Conservation (phyloP, 176 grass and related monocot genomes). For the Carex kokanica region DNA sequence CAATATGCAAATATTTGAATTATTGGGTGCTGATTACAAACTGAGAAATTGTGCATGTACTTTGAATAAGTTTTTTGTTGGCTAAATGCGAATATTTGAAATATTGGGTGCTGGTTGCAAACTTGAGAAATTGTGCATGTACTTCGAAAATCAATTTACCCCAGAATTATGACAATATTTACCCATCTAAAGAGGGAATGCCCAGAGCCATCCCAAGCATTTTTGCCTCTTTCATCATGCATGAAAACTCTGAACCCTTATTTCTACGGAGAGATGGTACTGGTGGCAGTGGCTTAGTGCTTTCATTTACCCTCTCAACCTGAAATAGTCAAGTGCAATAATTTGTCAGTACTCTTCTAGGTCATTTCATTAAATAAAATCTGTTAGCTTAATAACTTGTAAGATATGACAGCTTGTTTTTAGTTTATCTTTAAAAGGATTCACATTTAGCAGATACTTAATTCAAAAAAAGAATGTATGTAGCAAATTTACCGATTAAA, state of each 20-base stretch:
- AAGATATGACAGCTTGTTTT: background rate
- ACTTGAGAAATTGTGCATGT: background rate
- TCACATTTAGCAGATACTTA: background rate
- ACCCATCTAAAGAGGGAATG: conserved; percentile 89
- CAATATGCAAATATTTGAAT: background rate
- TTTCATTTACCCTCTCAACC: conserved; percentile 42
- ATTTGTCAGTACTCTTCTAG: conserved; percentile 11
- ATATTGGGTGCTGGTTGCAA: background rate
- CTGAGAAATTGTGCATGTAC: background rate
- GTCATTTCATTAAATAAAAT: background rate
- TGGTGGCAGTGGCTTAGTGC: conserved; percentile 32
- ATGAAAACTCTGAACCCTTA: conserved; percentile 78
- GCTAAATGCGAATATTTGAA: background rate
- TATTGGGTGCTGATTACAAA: background rate
- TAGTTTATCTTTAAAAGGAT: background rate
- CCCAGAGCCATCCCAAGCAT: conserved; percentile 65
- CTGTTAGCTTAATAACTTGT: background rate
- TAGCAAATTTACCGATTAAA: background rate
- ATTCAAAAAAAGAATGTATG: background rate
- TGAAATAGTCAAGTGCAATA: conserved; percentile 24
- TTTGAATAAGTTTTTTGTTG: background rate
- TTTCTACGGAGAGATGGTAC: conserved; percentile 65
- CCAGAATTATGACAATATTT: conserved; percentile 8
- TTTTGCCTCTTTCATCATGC: conserved; percentile 96
- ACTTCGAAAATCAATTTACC: background rate